Base-by-base conservation (phyloP, 2,329 filamentous ascomycete species). In the Coniochaeta sp. region DNA sequence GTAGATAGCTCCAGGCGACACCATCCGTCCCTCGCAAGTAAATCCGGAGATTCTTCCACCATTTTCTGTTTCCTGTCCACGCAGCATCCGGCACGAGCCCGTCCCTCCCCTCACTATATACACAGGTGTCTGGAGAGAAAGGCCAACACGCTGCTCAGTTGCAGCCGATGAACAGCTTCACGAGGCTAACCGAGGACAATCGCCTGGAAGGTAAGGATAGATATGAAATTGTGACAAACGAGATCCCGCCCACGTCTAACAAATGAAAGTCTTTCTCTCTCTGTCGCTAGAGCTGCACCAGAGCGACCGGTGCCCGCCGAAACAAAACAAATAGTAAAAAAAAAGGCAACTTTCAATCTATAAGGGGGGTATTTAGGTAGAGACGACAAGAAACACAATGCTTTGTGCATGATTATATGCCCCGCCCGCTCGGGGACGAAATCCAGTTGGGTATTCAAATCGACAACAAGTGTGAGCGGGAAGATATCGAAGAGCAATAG, bases 291-390 rank as follows among this genome's bases (percentile, higher is more conserved):
- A 12, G 22, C 43, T 17, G 24, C 24, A 31, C 24, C 47, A 31
- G 47, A 52, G 54, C 54, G 54, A 36, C 31, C 12, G 54, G 54
- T 38, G n/a, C 33, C 31, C 17, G 33, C 22, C 47, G 31, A 50
- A 12, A 36, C 7, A 54, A 36, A n/a, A 57, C 31, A 33, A 36
- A 36, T 3, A 33, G 11, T 33, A 33, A 33, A 33, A 26, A 17
- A 34, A 57, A 33, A 33, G 55, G 31, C 44, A 57, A 56, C 31
- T 26, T 55, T 26, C 55, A 61, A 58, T 61, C 59, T 61, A 61
- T 61, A 61, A 52, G 43, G 59, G n/a, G 59, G 59, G 54, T 56
- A 56, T 56, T 56, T 26, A 26, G 43, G 47, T 28, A 31, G 47
- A 47, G 43, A 52, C 22, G 47, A 52, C 47, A 31, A 31, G 24